Evolutionary conservation across 2,329 filamentous ascomycete species (phyloP), one percentile per base, ranked within the genome.

Genomic region (Talaromyces sp.): DNA sequence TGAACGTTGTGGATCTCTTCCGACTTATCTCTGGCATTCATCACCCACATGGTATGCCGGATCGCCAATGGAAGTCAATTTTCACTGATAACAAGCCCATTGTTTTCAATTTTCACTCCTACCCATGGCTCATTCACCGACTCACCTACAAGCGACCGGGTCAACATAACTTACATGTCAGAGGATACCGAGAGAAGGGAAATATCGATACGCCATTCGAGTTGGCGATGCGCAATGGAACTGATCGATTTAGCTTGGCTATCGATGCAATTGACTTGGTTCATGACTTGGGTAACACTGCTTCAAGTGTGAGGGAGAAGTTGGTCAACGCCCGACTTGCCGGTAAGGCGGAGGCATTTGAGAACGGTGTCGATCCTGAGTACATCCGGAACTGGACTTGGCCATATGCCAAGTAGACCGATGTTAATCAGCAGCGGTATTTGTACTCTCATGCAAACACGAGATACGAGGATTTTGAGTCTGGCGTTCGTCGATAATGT

Each of bases 31-130:
- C 86, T 54, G 78, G 84, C 51, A 76, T 72, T 17, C 84, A 90
- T 63, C 89, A 92, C 68, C 86, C 88, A 0, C 89, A 92, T 72
- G 89, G 88, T 36, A 78, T 91, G 52, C 80, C 78, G 0, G 84
- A 89, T 61, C 58, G 63, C 16, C 86, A 90, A 67, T 92, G 86
- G 83, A 73, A 72, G 13, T 78, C 86, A 35, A 75, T 91, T 59
- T 92, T 92, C 78, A 91, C 88, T 1, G 78, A 80, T 14, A 77
- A 90, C 75, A 86, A 80, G 60, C 89, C 88, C 19, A 78, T 90
- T 67, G 85, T 91, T 67, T 91, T 92, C 79, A 91, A 91, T 77
- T 92, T 91, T 82, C 89, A 92, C 76, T 87, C 84, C 29, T 91
- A 92, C 75, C 88, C 89, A 8, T 91, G 86, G 87, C 79, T 92